Conservation (phyloP, 139 green algal genomes). For the Chlorella sp. region DNA sequence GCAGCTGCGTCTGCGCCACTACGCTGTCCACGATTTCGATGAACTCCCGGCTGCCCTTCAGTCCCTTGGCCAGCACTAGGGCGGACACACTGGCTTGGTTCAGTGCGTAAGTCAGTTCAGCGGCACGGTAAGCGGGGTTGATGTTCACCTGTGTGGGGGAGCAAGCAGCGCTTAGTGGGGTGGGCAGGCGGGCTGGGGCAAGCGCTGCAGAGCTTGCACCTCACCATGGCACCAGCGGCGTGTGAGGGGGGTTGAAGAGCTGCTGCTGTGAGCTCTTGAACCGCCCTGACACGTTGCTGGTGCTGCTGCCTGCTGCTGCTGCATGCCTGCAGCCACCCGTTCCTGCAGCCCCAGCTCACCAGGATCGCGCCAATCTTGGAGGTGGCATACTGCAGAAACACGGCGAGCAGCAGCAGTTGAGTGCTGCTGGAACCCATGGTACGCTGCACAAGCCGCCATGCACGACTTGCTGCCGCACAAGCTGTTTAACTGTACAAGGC, state of each 20-base stretch:
- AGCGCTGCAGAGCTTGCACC: too few species aligned
- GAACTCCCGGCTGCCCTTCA: not conserved
- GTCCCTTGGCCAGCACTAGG: slow-evolving; percentile 10
- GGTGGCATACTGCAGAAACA: slow-evolving; percentile 30
- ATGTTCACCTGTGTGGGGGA: slow-evolving; percentile 40
- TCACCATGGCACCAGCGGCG: too few species aligned
- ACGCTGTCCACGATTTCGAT: slow-evolving; percentile 1
- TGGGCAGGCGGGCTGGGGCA: too few species aligned
- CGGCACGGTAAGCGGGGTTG: slow-evolving; percentile 33
- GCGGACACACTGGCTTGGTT: not conserved
- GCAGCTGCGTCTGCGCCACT: slow-evolving; percentile 4
- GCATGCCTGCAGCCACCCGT: too few species aligned
- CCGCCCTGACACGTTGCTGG: not conserved
- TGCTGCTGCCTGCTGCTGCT: not conserved
- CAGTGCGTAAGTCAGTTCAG: slow-evolving; percentile 34
- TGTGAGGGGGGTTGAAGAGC: too few species aligned
- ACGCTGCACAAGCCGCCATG: too few species aligned
- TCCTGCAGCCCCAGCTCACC: not conserved
- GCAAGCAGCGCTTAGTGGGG: too few species aligned
- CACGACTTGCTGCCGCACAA: too few species aligned
- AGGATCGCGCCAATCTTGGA: slow-evolving; percentile 38
- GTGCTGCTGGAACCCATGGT: too few species aligned
- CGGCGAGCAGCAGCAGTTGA: too few species aligned
- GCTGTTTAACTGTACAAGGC: too few species aligned
- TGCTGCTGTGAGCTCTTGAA: too few species aligned